Evolutionary conservation across 176 grass and related monocot species (phyloP), one percentile per base, ranked within the genome.

Genomic region (Lolium perenne): DNA sequence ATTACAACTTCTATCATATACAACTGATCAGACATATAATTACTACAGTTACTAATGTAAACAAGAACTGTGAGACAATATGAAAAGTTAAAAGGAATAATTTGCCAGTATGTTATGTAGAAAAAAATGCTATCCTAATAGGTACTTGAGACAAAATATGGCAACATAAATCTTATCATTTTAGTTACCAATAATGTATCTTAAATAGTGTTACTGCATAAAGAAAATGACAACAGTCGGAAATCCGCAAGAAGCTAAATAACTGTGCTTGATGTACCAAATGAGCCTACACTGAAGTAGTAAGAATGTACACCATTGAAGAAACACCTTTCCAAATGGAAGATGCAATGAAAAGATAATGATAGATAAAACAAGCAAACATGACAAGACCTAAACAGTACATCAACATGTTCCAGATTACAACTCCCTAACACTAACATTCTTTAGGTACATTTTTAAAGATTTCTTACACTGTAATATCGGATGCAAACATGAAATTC

Each of bases 311-410:
- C 2, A 0, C 2, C 21, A 10, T 38, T 23, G n/a, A 17, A 16
- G 17, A 80, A 60, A 60, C 17, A n/a, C 4, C 12, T 16, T 47
- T 58, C 22, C 55, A 74, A 82, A 82, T 57, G 50, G n/a, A 57
- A 18, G 38, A 47, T n/a, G 10, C 6, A 35, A 83, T 11, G 13
- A 74, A 47, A n/a, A 61, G 0, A 48, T 58, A 60, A 74, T 4
- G 22, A 83, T 53, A 18, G 21, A 83, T 48, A 74, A 20, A 79
- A 13, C 64, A 85, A 67, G 35, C 17, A 77, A 77, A 85, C n/a
- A 68, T 2, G 61, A 25, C 76, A 21, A 7, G 49, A 5, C 17
- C 8, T 88, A 17, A 35, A 21, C 1, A 85, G 8, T 26, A 82
- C 20, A 51, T 43, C 25, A 8, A 26, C 10, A 80, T 4, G 35